Evolutionary conservation across 805 yeast species (phyloP).

Genomic region (Candida saitoana): DNA sequence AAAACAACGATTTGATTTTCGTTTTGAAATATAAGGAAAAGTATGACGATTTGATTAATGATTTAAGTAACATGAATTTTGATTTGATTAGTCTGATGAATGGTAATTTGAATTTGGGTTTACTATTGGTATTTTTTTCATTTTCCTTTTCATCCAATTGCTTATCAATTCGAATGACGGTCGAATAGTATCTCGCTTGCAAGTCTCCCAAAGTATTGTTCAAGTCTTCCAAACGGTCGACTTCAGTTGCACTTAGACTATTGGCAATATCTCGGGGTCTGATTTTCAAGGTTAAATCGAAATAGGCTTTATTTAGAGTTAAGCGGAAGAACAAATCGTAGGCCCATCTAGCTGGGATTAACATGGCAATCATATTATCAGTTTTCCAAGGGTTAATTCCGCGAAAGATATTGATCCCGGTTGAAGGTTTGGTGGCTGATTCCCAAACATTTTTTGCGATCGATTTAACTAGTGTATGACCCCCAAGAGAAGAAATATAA

Average conservation of each 20-base stretch:
- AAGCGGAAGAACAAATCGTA: constrained; percentile 32
- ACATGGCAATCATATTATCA: constrained; percentile 27
- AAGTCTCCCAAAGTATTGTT: constrained; percentile 8
- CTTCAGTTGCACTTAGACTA: constrained; percentile 17
- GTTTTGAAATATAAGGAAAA: constrained; percentile 8
- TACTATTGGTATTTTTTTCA: neutral
- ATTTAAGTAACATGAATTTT: neutral
- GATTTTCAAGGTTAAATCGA: constrained; percentile 22
- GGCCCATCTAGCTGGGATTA: constrained; percentile 34
- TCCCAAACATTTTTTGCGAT: neutral
- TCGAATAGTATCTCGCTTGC: neutral
- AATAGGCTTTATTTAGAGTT: constrained; percentile 30
- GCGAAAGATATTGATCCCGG: constrained; percentile 12
- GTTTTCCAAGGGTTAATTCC: constrained; percentile 29
- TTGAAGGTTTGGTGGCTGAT: constrained; percentile 5
- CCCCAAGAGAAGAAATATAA: constrained; percentile 36
- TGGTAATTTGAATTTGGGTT: constrained; percentile 1
- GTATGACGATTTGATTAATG: constrained; percentile 4
- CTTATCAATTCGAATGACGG: neutral
- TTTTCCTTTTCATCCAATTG: neutral
- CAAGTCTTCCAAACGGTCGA: constrained; percentile 21
- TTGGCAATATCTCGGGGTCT: constrained; percentile 35
- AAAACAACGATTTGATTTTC: constrained; percentile 14
- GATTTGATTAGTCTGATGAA: neutral
- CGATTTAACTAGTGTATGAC: constrained; percentile 24